Conservation (phyloP, 805 yeast species). For the Saturnispora mendoncae region DNA sequence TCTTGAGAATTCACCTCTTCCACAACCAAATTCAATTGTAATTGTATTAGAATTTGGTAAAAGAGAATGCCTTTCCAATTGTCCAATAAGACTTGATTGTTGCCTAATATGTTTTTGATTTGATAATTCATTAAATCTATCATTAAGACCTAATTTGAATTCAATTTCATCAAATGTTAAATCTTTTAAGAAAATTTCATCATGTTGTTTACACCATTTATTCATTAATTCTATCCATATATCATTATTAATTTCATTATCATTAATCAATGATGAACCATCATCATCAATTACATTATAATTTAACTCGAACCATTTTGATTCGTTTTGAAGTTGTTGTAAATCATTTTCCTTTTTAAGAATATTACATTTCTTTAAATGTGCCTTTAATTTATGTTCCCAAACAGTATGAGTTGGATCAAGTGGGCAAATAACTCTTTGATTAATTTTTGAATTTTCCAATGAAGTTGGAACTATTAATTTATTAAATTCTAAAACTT, state of each 20-base stretch:
- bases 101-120: conserved; percentile 73
- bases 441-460: conserved; percentile 23
- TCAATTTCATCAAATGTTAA: conserved; percentile 17
- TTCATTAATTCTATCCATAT: conserved; percentile 20
- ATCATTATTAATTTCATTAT: conserved; percentile 13
- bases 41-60: conserved; percentile 27
- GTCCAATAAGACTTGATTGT: conserved; percentile 73
- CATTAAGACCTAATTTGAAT: conserved; percentile 28
- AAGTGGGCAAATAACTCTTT: conserved; percentile 64
- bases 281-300: conserved; percentile 30
- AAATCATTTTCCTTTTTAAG: conserved; percentile 26
- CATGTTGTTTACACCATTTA: conserved; percentile 12
- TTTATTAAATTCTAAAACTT: neutral
- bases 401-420: conserved; percentile 71
- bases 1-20: conserved; percentile 75
- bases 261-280: conserved; percentile 9
- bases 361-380: conserved; percentile 54
- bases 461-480: conserved; percentile 13
- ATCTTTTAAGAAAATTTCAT: conserved; percentile 10
- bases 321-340: conserved; percentile 23
- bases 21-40: conserved; percentile 83
- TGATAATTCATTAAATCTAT: conserved; percentile 40
- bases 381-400: conserved; percentile 46
- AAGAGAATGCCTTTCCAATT: conserved; percentile 37
- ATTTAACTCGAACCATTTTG: conserved; percentile 41